Percentiles rank a stretch among this genome's conserved stretches.
Conservation (phyloP, 129 eudicot species). For the Mikania micrantha region DNA sequence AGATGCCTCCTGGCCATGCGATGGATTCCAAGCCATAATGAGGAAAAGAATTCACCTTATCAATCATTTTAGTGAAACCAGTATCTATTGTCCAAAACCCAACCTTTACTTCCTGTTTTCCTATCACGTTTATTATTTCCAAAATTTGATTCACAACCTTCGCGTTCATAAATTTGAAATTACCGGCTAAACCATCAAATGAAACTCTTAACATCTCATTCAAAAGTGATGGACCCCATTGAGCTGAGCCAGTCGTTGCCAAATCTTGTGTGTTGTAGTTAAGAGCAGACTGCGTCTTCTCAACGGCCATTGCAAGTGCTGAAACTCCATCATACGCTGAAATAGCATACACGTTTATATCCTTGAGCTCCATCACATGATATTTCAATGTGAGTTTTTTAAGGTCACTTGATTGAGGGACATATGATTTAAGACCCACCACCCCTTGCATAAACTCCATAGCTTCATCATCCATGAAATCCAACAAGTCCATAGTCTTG, state of each 20-base stretch:
- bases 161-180: conserved; percentile 26
- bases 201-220: not conserved
- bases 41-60: not conserved
- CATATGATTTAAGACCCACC: conserved; percentile 35
- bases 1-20: conserved; percentile 35
- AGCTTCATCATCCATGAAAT: conserved; percentile 9
- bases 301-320: conserved; percentile 54
- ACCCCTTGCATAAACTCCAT: conserved; percentile 39
- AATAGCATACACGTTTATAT: conserved; percentile 24
- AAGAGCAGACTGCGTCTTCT: not conserved
- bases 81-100: conserved; percentile 41
- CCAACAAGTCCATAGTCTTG: conserved; percentile 18
- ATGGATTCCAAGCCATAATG: conserved; percentile 11
- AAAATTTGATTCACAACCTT: not conserved
- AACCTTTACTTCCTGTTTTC: conserved; percentile 29
- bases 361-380: not conserved
- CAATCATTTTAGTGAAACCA: conserved; percentile 21
- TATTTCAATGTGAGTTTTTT: conserved; percentile 10
- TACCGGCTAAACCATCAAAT: conserved; percentile 29
- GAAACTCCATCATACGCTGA: conserved; percentile 55
- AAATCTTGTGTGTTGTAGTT: too few relatives aligned
- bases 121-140: conserved; percentile 38
- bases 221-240: not conserved
- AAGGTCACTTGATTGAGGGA: conserved; percentile 29
- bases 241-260: too few relatives aligned